Base-by-base conservation (phyloP, 164 flowering plant genomes). In the Liquidambar formosana region DNA sequence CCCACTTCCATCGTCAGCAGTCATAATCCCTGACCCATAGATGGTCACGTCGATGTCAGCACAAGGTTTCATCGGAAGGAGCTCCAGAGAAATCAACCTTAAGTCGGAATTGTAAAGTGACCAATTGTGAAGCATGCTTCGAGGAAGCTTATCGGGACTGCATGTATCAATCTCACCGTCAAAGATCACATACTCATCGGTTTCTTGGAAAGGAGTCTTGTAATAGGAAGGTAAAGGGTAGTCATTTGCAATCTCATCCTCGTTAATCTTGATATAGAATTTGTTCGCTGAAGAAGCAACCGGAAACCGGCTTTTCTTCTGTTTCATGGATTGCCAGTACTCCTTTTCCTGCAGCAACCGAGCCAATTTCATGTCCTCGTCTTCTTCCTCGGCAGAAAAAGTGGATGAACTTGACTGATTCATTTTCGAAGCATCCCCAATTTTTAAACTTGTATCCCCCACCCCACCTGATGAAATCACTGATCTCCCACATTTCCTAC, bases 171-270 rank as follows among this genome's bases (percentile, higher is more conserved):
- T 44, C 21, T 88, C 95, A 76, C 71, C 72, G 33, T 87, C 99
- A 80, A 85, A 84, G 19, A 91, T 47, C 14, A 93, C 59, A 70
- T 82, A 90, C 63, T 93, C 99, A 76, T 93, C 99, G 22, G 80
- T 86, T 75, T 95, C 99, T 57, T 86, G 71, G 18, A 49, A 68
- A 45, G 78, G 47, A 5, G 82, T 75, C 68, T 87, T 89, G 73
- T 95, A 95, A 79, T 80, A 93, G 18, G 88, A 88, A 68, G 99
- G 99, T 25, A 93, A 74, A 57, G 97, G 99, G 69, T 95, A 95
- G 72, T 95, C 99, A 77, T 85, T 82, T 11, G 96, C 97, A 73
- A 95, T 93, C 67, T 95, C 97, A 80, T 91, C 96, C 71, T 95
- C 99, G 78, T 90, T 91, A 60, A 93, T 95, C 74, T 88, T 91